Percentiles rank a stretch among this genome's conserved stretches.
Evolutionary conservation across 1,284 basidiomycete species (phyloP).

Genomic region (Puccinia novopanici): DNA sequence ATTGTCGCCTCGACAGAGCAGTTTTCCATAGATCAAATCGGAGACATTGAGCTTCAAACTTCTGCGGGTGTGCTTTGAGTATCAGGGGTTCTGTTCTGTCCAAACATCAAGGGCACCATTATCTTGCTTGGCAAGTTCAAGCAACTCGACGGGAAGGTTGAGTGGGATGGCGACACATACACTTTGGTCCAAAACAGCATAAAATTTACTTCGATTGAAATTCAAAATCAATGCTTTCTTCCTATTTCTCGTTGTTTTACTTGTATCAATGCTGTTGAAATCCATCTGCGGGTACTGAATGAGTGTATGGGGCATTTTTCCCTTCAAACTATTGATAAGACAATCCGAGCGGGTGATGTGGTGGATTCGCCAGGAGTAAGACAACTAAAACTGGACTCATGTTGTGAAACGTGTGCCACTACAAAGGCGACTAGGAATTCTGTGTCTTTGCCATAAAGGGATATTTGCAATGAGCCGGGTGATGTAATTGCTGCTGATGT

Average conservation of each 20-base stretch:
- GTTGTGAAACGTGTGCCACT: too few species aligned
- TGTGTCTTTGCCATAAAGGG: background rate
- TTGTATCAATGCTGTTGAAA: background rate
- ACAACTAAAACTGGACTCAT: too few species aligned
- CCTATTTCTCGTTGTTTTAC: background rate
- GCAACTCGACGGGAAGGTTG: too few species aligned
- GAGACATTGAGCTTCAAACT: too few species aligned
- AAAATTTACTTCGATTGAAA: background rate
- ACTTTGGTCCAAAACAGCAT: background rate
- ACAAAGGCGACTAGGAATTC: background rate
- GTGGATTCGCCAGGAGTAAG: too few species aligned
- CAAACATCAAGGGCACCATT: too few species aligned
- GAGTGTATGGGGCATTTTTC: background rate
- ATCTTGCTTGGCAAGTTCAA: too few species aligned
- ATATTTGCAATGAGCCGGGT: background rate
- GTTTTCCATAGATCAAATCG: too few species aligned
- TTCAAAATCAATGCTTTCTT: background rate
- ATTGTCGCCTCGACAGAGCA: constrained; percentile 1
- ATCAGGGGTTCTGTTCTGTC: too few species aligned
- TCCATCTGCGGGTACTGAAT: background rate
- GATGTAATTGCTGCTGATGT: background rate
- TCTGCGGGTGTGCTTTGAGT: too few species aligned
- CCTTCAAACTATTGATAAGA: background rate
- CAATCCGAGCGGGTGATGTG: too few species aligned
- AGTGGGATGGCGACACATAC: background rate